phyloP scores from a whole-genome alignment of 2,329 filamentous ascomycete genomes.

The Beauveria sp. region DNA sequence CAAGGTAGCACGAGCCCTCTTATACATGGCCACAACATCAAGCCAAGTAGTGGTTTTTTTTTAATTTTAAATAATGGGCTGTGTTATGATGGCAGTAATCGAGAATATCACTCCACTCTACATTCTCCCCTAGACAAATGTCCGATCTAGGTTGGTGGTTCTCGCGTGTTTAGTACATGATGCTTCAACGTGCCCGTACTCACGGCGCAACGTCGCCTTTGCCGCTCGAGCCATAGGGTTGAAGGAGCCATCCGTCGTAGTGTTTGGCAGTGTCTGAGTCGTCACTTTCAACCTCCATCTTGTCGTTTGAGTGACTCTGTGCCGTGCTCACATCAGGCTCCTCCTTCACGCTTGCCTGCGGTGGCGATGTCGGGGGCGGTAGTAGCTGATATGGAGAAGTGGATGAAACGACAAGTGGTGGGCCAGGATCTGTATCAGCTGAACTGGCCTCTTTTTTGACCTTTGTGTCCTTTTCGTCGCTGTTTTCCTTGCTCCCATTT shows the following conservation, averaged over 20 bases:
- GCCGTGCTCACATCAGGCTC: slow-evolving; percentile 17
- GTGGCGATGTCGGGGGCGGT: slow-evolving; percentile 30
- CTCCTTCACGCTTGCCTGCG: slow-evolving; percentile 27
- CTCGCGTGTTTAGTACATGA: not conserved
- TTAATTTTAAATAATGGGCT: not conserved
- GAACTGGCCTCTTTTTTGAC: not conserved
- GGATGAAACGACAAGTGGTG: slow-evolving; percentile 9
- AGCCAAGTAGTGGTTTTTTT: not conserved
- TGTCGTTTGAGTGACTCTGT: not conserved
- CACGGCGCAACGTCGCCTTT: slow-evolving; percentile 2
- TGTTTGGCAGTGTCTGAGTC: slow-evolving; percentile 25
- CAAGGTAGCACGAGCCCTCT: not conserved
- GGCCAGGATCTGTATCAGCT: slow-evolving; percentile 19
- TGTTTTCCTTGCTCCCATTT: slow-evolving; percentile 8
- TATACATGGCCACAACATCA: too few relatives aligned
- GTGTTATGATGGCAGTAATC: not conserved
- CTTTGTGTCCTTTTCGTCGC: slow-evolving; percentile 15
- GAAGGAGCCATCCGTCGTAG: slow-evolving; percentile 30
- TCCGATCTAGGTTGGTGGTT: not conserved
- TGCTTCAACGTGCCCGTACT: slow-evolving; percentile 4
- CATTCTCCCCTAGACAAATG: not conserved
- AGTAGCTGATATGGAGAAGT: slow-evolving; percentile 17
- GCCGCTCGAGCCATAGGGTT: slow-evolving; percentile 27
- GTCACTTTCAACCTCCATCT: not conserved
- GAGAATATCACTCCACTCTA: not conserved